Base-by-base conservation (phyloP, 495 filamentous ascomycete genomes). In the Penicillium riverlandense region DNA sequence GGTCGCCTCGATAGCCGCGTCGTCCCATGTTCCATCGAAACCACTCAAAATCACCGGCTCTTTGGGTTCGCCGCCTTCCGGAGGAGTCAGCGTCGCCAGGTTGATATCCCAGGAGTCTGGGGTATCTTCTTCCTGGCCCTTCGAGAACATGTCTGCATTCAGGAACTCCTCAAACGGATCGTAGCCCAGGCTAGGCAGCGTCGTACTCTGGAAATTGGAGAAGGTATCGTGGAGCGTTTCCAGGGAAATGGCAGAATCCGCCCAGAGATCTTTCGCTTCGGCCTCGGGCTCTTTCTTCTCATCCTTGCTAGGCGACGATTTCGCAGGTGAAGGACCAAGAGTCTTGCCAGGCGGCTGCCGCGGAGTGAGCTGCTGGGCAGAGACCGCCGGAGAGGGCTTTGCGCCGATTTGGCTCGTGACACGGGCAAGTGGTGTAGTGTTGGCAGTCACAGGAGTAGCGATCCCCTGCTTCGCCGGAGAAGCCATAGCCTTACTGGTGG, bases 191-290 rank as follows among this genome's bases (percentile, higher is more conserved):
- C 55, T 47, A 13, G 40, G 43, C 15, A 57, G 35, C 8, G 43
- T 48, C 22, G 60, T 57, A n/a, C 58, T 58, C 8, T 45, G 43
- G 11, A 70, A 42, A 28, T 57, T 58, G 28, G 54, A 50, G 44
- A 76, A 74, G 11, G 66, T 62, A 39, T 74, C 65, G 28, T 67
- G 61, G 22, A 76, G 63, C 22, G 59, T 50, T 28, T 67, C 61
- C 7, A 68, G 53, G n/a, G 69, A 65, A 30, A 72, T 62, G 16
- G 63, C 52, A 43, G 62, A 71, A 29, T 66, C 56, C 8, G 60
- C 59, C 73, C 73, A 76, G 0, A 59, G 55, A 39, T 74, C 66
- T 33, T 63, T 63, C 6, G 4, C 28, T 27, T 43, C 49, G 10
- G 27, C 38, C 6, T 50, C 49, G 10, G 52, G 38, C 28, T 66